Evolutionary conservation across 805 yeast genomes (phyloP).

Genomic region (Candida patagonica): DNA sequence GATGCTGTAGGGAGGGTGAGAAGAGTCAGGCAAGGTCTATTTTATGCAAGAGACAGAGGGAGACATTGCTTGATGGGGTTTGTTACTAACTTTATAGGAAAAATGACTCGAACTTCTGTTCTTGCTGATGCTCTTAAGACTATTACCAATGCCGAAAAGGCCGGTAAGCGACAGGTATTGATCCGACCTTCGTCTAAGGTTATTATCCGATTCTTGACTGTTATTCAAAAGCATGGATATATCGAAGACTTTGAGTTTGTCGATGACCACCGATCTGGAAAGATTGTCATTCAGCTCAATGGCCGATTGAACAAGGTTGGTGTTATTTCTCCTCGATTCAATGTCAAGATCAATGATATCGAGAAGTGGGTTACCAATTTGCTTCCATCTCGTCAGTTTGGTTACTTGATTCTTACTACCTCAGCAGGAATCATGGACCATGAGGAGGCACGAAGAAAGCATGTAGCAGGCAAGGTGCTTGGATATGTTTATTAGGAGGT

Average conservation of each 20-base stretch:
- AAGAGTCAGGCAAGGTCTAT: not conserved
- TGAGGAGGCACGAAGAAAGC: slow-evolving; percentile 99
- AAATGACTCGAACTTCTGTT: slow-evolving; percentile 96
- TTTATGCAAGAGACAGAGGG: not conserved
- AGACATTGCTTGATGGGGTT: not conserved
- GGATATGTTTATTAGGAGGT: slow-evolving; percentile 83
- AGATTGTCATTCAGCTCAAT: slow-evolving; percentile 91
- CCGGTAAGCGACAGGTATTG: slow-evolving; percentile 98
- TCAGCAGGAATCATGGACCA: slow-evolving; percentile 99
- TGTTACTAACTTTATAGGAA: slow-evolving; percentile 5
- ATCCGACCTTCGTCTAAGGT: slow-evolving; percentile 98
- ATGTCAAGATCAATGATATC: slow-evolving; percentile 88
- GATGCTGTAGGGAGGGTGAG: not conserved
- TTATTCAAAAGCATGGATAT: slow-evolving; percentile 97
- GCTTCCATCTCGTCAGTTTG: slow-evolving; percentile 98
- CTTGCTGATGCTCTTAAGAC: slow-evolving; percentile 98
- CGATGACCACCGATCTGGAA: slow-evolving; percentile 98
- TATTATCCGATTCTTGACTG: slow-evolving; percentile 91
- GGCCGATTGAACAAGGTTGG: slow-evolving; percentile 99
- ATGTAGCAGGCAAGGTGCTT: slow-evolving; percentile 96
- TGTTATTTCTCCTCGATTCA: slow-evolving; percentile 97
- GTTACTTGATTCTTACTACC: slow-evolving; percentile 95
- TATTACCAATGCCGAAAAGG: slow-evolving; percentile 97
- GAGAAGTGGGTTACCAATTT: slow-evolving; percentile 99
- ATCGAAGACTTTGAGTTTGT: slow-evolving; percentile 97